Conservation (phyloP, 2,329 filamentous ascomycete species). For the Boeremia lycopersici region DNA sequence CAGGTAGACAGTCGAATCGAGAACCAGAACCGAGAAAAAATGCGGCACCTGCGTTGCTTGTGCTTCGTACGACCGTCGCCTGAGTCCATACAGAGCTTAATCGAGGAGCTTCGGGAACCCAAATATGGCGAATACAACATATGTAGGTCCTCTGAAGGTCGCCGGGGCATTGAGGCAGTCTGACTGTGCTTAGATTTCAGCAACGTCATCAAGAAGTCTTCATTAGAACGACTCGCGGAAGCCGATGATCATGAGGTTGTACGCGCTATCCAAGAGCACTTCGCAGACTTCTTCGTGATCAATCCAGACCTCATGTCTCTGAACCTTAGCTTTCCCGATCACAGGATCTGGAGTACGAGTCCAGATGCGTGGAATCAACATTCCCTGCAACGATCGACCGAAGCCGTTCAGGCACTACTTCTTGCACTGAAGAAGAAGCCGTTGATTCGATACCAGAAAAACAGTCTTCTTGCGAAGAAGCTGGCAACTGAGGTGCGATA, state of each 20-base stretch:
- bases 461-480: constrained; percentile 88
- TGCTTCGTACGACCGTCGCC: constrained; percentile 92
- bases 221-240: constrained; percentile 90
- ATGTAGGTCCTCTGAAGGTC: constrained; percentile 54
- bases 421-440: constrained; percentile 96
- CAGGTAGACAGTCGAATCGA: constrained; percentile 69
- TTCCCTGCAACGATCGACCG: constrained; percentile 81
- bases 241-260: constrained; percentile 98
- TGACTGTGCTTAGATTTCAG: constrained; percentile 71
- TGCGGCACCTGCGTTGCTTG: constrained; percentile 93
- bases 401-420: constrained; percentile 83
- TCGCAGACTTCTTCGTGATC: constrained; percentile 92
- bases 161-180: background rate
- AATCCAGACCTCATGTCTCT: constrained; percentile 93
- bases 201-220: constrained; percentile 96
- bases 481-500: constrained; percentile 91
- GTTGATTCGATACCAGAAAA: constrained; percentile 89
- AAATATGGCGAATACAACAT: constrained; percentile 98
- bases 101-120: constrained; percentile 93
- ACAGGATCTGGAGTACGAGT: constrained; percentile 78
- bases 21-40: constrained; percentile 89
- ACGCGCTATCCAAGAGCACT: constrained; percentile 91
- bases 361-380: constrained; percentile 93
- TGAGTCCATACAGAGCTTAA: constrained; percentile 89
- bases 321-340: constrained; percentile 72